Conservation (phyloP, 169 alveolate genomes). For the Plasmodium gonderi region DNA sequence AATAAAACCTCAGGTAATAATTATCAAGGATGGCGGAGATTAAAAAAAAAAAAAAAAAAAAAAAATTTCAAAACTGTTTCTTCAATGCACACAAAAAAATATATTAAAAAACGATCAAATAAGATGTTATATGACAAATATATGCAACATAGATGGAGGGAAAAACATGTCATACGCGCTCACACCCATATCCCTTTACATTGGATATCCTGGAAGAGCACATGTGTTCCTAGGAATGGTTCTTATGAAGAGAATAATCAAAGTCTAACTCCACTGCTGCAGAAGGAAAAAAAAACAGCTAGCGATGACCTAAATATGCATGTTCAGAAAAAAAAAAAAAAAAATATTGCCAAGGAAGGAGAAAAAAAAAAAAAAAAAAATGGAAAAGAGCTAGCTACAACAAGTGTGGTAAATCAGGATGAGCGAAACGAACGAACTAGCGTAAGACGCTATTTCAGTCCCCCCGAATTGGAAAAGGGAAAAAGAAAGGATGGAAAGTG, state of each 20-base stretch:
- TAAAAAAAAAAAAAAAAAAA: too few species aligned
- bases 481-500: too few species aligned
- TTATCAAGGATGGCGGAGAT: too few species aligned
- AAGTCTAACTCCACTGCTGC: not conserved
- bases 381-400: not conserved
- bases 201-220: too few species aligned
- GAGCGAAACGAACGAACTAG: not conserved
- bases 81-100: not conserved
- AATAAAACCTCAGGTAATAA: too few species aligned
- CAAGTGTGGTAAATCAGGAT: not conserved
- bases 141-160: not conserved
- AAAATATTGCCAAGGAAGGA: not conserved
- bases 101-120: not conserved
- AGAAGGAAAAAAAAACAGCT: too few species aligned
- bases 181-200: not conserved
- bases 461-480: not conserved
- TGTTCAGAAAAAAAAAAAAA: not conserved
- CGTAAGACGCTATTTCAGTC: not conserved
- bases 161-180: not conserved
- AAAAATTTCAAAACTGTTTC: too few species aligned
- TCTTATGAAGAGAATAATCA: too few species aligned
- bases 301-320: too few species aligned
- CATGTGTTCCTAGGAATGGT: too few species aligned
- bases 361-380: not conserved
- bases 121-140: not conserved